Base-by-base conservation (phyloP, 805 yeast genomes). In the Pichia sporocuriosa region DNA sequence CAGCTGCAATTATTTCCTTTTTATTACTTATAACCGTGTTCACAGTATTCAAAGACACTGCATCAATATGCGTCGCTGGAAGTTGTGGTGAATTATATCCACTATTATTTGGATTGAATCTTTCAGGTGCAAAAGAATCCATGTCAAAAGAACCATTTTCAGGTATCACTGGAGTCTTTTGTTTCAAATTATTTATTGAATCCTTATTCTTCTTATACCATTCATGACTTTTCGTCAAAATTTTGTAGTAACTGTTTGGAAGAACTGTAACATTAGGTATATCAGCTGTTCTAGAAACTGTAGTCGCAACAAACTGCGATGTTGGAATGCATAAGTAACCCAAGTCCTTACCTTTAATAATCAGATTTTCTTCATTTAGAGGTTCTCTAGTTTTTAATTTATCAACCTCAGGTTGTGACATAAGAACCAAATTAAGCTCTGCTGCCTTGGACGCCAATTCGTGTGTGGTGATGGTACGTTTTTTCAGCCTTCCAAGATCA, bases 1-100 rank as follows among this genome's bases (percentile, higher is more conserved):
- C 75, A 1, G 90, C 89, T 3, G 87, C 87, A 50, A 84, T 79
- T 73, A 84, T 84, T 32, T 79, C 77, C 36, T 76, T 75, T 50
- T 79, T 84, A 1, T 81, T 76, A 0, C 87, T 79, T 7, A 79
- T 80, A 55, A 73, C 70, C 0, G 88, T 81, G 42, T 77, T 74
- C 49, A 75, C 72, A 1, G 61, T 52, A 35, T 51, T 50, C 16
- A 57, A 34, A 5, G 63, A 58, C 8, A 52, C 45, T 2, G 52
- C 42, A 19, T 45, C 52, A 25, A 44, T 25, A 28, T 37, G 37
- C 1, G 41, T 25, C 29, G 28, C 28, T 6, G 44, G 40, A 13
- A 34, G 13, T 13, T 30, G 36, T 22, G 19, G 20, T 15, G 13
- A 12, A 26, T 26, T 26, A 12, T 11, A 12, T 9, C 29, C 29